Evolutionary conservation across 345 rosid species (phyloP).

Genomic region (Microthlaspi erraticum): DNA sequence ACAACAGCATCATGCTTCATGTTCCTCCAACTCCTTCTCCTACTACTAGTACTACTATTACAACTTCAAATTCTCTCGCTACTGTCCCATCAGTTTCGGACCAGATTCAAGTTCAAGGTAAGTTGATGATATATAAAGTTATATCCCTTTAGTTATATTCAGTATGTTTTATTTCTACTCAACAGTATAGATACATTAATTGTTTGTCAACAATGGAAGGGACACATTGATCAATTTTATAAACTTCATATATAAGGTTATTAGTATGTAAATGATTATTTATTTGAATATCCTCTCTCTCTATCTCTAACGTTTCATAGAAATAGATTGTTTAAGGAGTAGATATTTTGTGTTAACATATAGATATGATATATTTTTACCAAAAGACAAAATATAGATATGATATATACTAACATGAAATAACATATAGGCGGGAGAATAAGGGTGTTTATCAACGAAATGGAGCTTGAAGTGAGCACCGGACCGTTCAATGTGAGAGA

Average conservation of each 20-base stretch:
- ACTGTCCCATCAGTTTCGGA: conserved; percentile 51
- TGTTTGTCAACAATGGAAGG: conserved; percentile 36
- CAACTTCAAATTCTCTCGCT: conserved; percentile 38
- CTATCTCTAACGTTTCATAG: background rate
- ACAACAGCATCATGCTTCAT: conserved; percentile 45
- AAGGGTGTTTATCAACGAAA: conserved; percentile 85
- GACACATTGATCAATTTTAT: conserved; percentile 33
- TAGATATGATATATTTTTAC: conserved; percentile 3
- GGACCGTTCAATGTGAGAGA: conserved; percentile 86
- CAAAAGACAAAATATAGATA: no score
- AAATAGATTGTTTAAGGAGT: background rate
- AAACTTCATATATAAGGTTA: conserved; percentile 14
- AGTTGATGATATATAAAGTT: conserved; percentile 12
- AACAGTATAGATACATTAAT: conserved; percentile 28
- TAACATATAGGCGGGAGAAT: conserved; percentile 39
- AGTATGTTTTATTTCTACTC: conserved; percentile 7
- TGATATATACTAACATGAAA: conserved; percentile 36
- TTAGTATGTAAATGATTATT: conserved; percentile 5
- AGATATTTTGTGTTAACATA: conserved; percentile 6
- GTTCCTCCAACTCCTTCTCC: conserved; percentile 37
- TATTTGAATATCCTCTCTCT: background rate
- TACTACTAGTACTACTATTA: conserved; percentile 29
- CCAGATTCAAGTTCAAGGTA: conserved; percentile 57
- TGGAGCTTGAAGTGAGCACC: conserved; percentile 69
- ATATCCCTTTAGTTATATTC: conserved; percentile 1